A percentile compares a stretch with the other conserved stretches of the same genome.
Conservation (phyloP, 257 asterid genomes). For the Penstemon davidsonii region DNA sequence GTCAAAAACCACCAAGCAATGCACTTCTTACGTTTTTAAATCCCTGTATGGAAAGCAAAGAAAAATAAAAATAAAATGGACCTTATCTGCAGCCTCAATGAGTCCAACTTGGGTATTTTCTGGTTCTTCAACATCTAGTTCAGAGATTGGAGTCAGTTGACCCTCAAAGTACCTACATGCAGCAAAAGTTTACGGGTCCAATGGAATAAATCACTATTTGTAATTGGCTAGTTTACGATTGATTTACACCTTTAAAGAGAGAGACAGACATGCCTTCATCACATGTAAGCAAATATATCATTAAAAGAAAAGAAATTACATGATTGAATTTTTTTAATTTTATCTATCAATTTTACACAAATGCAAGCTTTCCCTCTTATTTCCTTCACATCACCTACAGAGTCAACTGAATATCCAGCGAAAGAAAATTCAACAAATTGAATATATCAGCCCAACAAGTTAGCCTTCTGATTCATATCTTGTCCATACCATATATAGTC, state of each 20-base stretch:
- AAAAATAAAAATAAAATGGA: conserved; percentile 24
- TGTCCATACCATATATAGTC: too few species aligned
- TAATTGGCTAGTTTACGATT: neutral
- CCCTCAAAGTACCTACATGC: conserved; percentile 84
- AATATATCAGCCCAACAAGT: too few species aligned
- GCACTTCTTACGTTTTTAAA: too few species aligned
- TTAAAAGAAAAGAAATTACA: too few species aligned
- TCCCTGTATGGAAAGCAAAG: neutral
- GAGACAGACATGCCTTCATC: neutral
- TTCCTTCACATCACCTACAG: neutral
- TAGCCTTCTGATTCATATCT: too few species aligned
- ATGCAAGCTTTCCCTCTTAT: neutral
- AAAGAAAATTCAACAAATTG: too few species aligned
- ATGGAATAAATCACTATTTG: neutral
- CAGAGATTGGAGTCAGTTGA: conserved; percentile 66
- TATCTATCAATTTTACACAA: neutral
- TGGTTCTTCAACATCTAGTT: conserved; percentile 60
- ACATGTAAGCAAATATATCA: neutral
- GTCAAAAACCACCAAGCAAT: too few species aligned
- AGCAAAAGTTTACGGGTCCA: conserved; percentile 18
- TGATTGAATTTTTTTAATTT: neutral
- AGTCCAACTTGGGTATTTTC: conserved; percentile 52
- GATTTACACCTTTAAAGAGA: conserved; percentile 5
- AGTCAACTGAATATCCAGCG: too few species aligned
- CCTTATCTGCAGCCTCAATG: conserved; percentile 90